These are phyloP conservation scores for Starmerella sirachaensis DNA, from an alignment of 805 yeast species.

Conservation along the genomic window DNA sequence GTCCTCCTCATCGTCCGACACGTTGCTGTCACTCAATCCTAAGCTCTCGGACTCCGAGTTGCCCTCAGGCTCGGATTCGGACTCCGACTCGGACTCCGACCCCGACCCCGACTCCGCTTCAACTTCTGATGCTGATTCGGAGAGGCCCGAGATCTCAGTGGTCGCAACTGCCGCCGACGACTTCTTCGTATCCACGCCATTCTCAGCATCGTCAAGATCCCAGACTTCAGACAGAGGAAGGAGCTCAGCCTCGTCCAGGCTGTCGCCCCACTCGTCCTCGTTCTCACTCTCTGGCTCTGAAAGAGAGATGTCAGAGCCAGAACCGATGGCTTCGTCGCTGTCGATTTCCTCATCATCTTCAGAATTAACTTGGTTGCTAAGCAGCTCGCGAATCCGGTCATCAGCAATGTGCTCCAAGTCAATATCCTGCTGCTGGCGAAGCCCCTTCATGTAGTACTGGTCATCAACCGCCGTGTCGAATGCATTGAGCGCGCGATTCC, in stretches of 20 bases:
- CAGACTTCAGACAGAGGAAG: conserved; percentile 76
- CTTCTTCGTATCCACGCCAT: conserved; percentile 3
- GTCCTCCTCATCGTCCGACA: conserved; percentile 28
- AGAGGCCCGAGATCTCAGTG: no score
- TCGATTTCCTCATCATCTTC: conserved; percentile 42
- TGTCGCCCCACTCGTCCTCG: conserved; percentile 53
- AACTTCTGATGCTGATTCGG: no score
- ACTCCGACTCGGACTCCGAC: conserved; percentile 10
- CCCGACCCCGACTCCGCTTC: conserved; percentile 16
- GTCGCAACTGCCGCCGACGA: no score
- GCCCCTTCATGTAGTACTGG: conserved; percentile 23
- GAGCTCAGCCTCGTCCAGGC: conserved; percentile 65
- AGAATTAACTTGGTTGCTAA: conserved; percentile 25
- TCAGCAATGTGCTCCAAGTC: conserved; percentile 29
- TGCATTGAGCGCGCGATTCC: conserved; percentile 38
- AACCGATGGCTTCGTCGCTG: conserved; percentile 81
- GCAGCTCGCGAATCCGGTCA: conserved; percentile 22
- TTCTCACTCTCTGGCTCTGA: conserved; percentile 34
- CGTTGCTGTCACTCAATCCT: conserved; percentile 20
- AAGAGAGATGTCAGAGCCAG: conserved; percentile 60
- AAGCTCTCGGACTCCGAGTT: conserved; percentile 11
- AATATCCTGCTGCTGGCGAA: conserved; percentile 27
- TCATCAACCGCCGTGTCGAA: conserved; percentile 40
- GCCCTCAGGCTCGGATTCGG: conserved; percentile 12
- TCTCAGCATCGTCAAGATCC: conserved; percentile 62